These are phyloP conservation scores for Xylaria sp. DNA, from an alignment of 2,329 filamentous ascomycete species.

Conservation along the genomic window DNA sequence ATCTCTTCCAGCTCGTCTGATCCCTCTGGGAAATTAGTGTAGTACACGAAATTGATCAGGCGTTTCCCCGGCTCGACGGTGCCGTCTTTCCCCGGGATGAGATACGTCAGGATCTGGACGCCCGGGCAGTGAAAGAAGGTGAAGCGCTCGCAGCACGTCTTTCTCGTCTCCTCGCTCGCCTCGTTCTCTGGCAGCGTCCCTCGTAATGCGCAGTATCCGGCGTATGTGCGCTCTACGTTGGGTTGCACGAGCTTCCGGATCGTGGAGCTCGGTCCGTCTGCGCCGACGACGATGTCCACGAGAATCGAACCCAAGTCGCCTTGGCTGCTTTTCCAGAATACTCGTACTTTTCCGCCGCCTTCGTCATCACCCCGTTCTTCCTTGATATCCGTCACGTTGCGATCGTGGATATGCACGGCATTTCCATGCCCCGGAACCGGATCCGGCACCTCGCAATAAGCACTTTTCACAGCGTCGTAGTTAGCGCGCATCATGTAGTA, in stretches of 20 bases:
- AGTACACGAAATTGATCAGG: slow-evolving; percentile 60
- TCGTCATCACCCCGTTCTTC: slow-evolving; percentile 29
- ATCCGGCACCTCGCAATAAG: slow-evolving; percentile 49
- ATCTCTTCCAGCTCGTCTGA: slow-evolving; percentile 50
- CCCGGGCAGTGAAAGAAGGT: slow-evolving; percentile 55
- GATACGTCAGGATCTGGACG: slow-evolving; percentile 56
- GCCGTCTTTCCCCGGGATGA: slow-evolving; percentile 56
- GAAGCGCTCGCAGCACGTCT: slow-evolving; percentile 53
- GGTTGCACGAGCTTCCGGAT: slow-evolving; percentile 52
- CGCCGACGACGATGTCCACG: slow-evolving; percentile 56
- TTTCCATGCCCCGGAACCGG: slow-evolving; percentile 45
- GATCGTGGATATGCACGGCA: slow-evolving; percentile 50
- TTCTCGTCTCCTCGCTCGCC: slow-evolving; percentile 49
- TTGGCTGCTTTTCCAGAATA: slow-evolving; percentile 50
- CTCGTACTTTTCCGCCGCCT: slow-evolving; percentile 40
- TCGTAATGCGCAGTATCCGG: slow-evolving; percentile 57
- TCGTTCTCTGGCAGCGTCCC: slow-evolving; percentile 56
- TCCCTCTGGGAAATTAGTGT: slow-evolving; percentile 54
- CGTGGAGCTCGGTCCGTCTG: slow-evolving; percentile 57
- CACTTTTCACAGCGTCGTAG: slow-evolving; percentile 53
- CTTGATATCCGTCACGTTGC: slow-evolving; percentile 48
- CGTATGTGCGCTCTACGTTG: slow-evolving; percentile 48
- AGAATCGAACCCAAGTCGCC: slow-evolving; percentile 47
- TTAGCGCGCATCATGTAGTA: slow-evolving; percentile 59
- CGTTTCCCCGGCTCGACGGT: slow-evolving; percentile 53